A percentile compares a stretch with the other conserved stretches of the same genome.
These are phyloP conservation scores for Lycium ferocissimum DNA, from an alignment of 257 asterid genomes.

Conservation along the genomic window DNA sequence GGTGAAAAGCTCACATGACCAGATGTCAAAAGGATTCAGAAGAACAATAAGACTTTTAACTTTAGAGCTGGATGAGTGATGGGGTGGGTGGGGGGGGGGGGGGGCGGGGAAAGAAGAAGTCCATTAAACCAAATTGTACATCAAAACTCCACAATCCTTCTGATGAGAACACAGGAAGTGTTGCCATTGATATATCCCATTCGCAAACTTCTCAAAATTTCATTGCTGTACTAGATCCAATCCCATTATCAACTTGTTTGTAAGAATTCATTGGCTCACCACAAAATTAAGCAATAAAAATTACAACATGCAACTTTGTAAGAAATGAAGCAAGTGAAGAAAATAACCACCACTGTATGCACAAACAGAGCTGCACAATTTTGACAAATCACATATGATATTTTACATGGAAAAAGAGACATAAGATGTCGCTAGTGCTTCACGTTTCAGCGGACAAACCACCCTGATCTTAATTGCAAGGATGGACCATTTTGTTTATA, in stretches of 20 bases:
- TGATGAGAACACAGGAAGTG: background rate
- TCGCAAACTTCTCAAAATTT: conserved; percentile 14
- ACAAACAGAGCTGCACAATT: conserved; percentile 44
- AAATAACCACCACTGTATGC: conserved; percentile 35
- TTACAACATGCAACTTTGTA: conserved; percentile 28
- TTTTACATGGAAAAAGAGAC: conserved; percentile 46
- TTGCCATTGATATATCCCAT: background rate
- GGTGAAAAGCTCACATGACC: conserved; percentile 8
- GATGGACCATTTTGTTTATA: conserved; percentile 42
- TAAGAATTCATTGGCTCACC: conserved; percentile 18
- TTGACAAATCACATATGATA: conserved; percentile 37
- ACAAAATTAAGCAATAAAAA: conserved; percentile 24
- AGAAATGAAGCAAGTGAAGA: conserved; percentile 22
- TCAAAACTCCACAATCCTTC: background rate
- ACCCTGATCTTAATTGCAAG: conserved; percentile 47
- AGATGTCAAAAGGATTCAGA: conserved; percentile 18
- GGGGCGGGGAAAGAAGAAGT: background rate
- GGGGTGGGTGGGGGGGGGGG: background rate
- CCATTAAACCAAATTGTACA: background rate
- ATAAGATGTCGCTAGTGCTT: conserved; percentile 38
- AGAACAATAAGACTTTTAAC: background rate
- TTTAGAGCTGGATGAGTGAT: conserved; percentile 4
- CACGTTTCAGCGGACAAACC: conserved; percentile 45
- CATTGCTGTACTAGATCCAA: conserved; percentile 5
- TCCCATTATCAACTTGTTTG: conserved; percentile 26